Base-by-base conservation (phyloP, 1,284 basidiomycete species). In the Cryptococcus sp. region DNA sequence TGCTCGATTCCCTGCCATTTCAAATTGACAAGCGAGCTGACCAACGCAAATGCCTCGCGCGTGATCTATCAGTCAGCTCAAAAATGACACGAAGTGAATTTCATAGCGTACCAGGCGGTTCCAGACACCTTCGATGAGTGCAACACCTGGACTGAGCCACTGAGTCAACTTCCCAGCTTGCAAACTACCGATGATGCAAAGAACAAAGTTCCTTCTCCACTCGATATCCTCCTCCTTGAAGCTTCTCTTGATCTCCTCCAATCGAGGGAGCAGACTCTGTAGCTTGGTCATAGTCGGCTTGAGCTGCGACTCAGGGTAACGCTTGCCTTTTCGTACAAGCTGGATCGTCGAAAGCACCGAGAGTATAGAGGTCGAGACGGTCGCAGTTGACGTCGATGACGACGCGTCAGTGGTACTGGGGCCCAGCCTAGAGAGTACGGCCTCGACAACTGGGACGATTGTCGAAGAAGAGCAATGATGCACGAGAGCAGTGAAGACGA, bases 381-480 rank as follows among this genome's bases (percentile, higher is more conserved):
- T 11, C 4, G 54, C 24, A 45, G 48, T 52, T 18, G 53, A 55
- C 5, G 50, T 45, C 0, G 60, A 55, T 2, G 61, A 54, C 1
- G 60, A 53, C 1, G 37, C 41, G 2, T 55, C 46, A 13, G 52
- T 48, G 1, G 54, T 14, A 7, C 37, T 11, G 4, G 40, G n/a
- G 18, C 60, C 57, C 32, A 69, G 19, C 3, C 60, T 60, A 14
- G 47, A 47, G 10, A 76, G 45, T 10, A 76, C 54, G 3, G 62
- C 62, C 23, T 89, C 83, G 1, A 82, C 78, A 3, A 90, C 60
- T 0, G 80, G 70, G 7, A 79, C 69, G 62, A 88, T 87, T 49
- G 84, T 80, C 19, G 85, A 78, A 54, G 85, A 84, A 61, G 66
- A 59, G 41, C 85, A 85, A 66, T 92, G 88, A 67, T 92, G 90